phyloP scores from a whole-genome alignment of 169 alveolate species.

The Plasmodium gonderi region DNA sequence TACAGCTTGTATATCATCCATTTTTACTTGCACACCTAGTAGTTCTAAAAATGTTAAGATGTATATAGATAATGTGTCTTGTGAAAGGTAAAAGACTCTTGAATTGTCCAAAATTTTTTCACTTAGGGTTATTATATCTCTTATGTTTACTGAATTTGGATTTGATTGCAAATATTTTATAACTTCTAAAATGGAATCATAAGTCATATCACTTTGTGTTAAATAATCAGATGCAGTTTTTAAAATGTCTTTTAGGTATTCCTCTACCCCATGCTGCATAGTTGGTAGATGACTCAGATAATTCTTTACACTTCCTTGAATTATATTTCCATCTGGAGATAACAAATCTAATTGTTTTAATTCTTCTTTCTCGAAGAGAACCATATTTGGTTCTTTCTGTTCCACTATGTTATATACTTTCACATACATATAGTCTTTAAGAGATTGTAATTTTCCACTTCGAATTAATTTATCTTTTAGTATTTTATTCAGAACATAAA shows the following conservation, averaged over 20 bases:
- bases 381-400: background rate
- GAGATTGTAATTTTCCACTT: background rate
- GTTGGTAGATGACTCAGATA: background rate
- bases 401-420: slow-evolving; percentile 27
- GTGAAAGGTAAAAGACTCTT: background rate
- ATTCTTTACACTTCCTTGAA: slow-evolving; percentile 25
- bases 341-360: background rate
- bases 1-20: slow-evolving; percentile 2
- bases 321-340: background rate
- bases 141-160: background rate
- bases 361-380: slow-evolving; percentile 27
- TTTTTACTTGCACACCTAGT: slow-evolving; percentile 16
- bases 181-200: slow-evolving; percentile 29
- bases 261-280: background rate
- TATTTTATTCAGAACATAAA: slow-evolving; percentile 16
- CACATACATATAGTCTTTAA: slow-evolving; percentile 2
- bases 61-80: background rate
- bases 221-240: background rate
- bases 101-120: slow-evolving; percentile 12
- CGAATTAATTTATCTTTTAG: background rate
- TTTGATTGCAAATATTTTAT: slow-evolving; percentile 14
- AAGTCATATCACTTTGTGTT: background rate
- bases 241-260: background rate
- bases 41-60: slow-evolving; percentile 3
- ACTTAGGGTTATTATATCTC: slow-evolving; percentile 22